phyloP scores from a whole-genome alignment of 148 eudicot genomes.

The Silene conica region DNA sequence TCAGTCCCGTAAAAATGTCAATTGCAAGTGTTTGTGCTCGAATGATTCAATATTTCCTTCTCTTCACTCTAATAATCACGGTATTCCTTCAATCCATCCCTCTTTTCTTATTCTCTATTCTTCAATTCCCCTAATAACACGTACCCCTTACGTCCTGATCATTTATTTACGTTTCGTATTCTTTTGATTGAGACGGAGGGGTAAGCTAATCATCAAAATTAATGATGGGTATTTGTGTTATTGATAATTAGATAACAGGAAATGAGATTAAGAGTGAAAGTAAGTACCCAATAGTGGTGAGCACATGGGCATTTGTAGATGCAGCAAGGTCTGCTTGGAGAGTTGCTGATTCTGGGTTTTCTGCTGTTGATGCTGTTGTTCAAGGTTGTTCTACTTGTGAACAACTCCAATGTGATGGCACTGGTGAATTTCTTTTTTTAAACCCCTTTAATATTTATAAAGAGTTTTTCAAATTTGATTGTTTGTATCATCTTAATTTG shows the following conservation, averaged over 20 bases:
- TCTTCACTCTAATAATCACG: conserved; percentile 5
- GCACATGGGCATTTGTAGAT: conserved; percentile 89
- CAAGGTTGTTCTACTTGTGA: conserved; percentile 94
- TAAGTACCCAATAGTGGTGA: conserved; percentile 67
- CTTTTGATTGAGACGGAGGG: too few species aligned
- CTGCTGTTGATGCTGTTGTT: conserved; percentile 86
- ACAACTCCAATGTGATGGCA: conserved; percentile 78
- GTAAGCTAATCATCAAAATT: neutral
- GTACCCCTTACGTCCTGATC: too few species aligned
- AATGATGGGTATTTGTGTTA: neutral
- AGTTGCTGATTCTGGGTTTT: conserved; percentile 54
- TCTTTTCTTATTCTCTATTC: neutral
- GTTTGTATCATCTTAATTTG: neutral
- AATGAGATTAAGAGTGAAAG: conserved; percentile 33
- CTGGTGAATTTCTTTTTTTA: too few species aligned
- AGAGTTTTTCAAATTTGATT: too few species aligned
- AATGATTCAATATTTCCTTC: neutral
- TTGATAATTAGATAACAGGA: conserved; percentile 38
- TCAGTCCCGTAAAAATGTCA: neutral
- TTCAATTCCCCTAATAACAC: neutral
- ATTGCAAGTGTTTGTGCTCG: neutral
- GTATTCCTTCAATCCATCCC: neutral
- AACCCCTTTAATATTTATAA: too few species aligned
- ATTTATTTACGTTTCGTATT: too few species aligned
- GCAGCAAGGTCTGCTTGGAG: conserved; percentile 92